Evolutionary conservation across 768 basidiomycete genomes (phyloP).

Genomic region (Tulasnella sp.): DNA sequence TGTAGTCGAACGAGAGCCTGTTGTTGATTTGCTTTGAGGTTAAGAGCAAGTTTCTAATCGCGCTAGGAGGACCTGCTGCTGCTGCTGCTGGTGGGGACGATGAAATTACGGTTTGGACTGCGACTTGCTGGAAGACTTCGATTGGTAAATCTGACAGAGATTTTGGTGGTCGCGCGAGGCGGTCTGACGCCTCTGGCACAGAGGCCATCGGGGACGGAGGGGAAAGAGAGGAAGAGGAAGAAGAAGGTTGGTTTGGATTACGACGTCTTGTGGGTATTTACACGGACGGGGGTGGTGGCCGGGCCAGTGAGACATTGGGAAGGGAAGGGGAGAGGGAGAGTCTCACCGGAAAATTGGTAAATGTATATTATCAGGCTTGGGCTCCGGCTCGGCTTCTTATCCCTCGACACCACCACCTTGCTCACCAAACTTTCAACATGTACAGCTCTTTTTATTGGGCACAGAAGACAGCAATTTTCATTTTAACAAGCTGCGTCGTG

Average conservation of each 20-base stretch:
- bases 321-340: background rate
- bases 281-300: background rate
- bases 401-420: no score
- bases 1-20: constrained; percentile 16
- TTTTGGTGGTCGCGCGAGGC: background rate
- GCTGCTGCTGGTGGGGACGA: background rate
- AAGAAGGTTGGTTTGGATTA: background rate
- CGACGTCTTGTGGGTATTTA: background rate
- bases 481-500: no score
- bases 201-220: background rate
- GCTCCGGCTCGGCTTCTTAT: background rate
- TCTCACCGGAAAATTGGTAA: background rate
- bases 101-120: background rate
- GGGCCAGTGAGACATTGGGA: background rate
- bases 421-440: no score
- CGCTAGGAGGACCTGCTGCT: constrained; percentile 5
- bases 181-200: background rate
- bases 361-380: background rate
- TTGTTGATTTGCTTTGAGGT: constrained; percentile 19
- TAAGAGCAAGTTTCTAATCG: background rate
- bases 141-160: background rate
- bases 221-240: background rate
- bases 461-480: no score
- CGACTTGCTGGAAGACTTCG: constrained; percentile 17
- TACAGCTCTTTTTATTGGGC: no score